A percentile compares a stretch with the other conserved stretches of the same genome.
phyloP scores from a whole-genome alignment of 106 monocot species.

The Dioscorea alata region DNA sequence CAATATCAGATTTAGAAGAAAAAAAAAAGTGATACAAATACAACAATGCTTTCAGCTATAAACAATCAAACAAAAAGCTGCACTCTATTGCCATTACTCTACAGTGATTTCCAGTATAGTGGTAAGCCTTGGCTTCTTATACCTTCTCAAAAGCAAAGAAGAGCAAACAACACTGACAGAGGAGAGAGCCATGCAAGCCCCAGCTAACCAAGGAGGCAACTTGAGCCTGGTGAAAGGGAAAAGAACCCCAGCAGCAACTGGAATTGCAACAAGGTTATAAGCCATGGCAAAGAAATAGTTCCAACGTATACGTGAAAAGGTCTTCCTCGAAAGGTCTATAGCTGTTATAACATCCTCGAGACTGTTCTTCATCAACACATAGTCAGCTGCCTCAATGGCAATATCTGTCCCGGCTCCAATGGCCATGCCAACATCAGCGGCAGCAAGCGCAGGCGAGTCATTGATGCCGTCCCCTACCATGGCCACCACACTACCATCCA shows the following conservation, averaged over 20 bases:
- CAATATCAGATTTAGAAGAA: not conserved
- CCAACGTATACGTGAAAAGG: conserved; percentile 70
- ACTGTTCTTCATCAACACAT: conserved; percentile 77
- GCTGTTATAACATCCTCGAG: conserved; percentile 92
- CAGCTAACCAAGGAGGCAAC: conserved; percentile 93
- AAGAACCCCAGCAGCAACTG: conserved; percentile 78
- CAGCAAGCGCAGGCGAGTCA: conserved; percentile 89
- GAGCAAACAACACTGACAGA: conserved; percentile 92
- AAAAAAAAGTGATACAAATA: not conserved
- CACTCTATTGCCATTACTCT: conserved; percentile 20
- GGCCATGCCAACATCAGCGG: conserved; percentile 90
- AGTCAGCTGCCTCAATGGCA: conserved; percentile 91
- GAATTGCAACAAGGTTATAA: conserved; percentile 79
- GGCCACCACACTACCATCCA: conserved; percentile 60
- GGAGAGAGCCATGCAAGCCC: conserved; percentile 91
- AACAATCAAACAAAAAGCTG: not conserved
- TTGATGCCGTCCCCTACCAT: conserved; percentile 99
- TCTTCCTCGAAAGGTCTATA: conserved; percentile 93
- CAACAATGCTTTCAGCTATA: not conserved
- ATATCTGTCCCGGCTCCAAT: conserved; percentile 93
- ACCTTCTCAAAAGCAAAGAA: conserved; percentile 82
- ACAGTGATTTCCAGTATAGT: conserved; percentile 91
- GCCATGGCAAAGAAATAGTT: conserved; percentile 90
- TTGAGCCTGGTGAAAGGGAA: conserved; percentile 63
- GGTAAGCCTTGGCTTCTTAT: conserved; percentile 81